Percentiles rank a stretch among this genome's conserved stretches.
These are phyloP conservation scores for Ensete ventricosum DNA, from an alignment of 176 grass and related monocot genomes.

Conservation along the genomic window DNA sequence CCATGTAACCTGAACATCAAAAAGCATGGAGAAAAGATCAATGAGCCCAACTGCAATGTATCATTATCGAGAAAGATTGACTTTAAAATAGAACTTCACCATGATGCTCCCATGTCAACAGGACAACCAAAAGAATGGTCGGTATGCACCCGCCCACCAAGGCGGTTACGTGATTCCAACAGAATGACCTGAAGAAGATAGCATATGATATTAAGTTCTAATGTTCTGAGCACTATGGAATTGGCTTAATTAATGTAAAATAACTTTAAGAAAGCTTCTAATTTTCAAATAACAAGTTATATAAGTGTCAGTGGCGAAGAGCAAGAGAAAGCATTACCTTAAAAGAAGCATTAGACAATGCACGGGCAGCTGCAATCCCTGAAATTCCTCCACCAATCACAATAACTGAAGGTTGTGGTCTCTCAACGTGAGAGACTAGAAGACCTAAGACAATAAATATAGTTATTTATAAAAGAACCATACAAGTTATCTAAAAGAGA, in stretches of 20 bases:
- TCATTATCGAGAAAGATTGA: not conserved
- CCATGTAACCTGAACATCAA: slow-evolving; percentile 83
- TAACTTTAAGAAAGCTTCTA: slow-evolving; percentile 18
- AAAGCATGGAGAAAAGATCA: slow-evolving; percentile 14
- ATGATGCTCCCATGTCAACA: slow-evolving; percentile 98
- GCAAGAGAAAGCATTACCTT: slow-evolving; percentile 31
- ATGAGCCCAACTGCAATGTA: not conserved
- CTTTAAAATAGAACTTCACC: slow-evolving; percentile 22
- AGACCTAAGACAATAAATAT: slow-evolving; percentile 30
- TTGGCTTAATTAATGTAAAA: no score
- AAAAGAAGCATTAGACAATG: slow-evolving; percentile 76
- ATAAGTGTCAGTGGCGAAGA: not conserved
- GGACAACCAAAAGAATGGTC: slow-evolving; percentile 98
- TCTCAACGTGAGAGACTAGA: slow-evolving; percentile 66
- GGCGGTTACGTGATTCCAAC: slow-evolving; percentile 71
- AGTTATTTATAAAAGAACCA: not conserved
- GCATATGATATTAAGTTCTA: not conserved
- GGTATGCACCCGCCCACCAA: slow-evolving; percentile 86
- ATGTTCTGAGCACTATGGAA: not conserved
- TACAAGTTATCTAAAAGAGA: not conserved
- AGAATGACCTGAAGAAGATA: slow-evolving; percentile 46
- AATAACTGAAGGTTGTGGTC: slow-evolving; percentile 63
- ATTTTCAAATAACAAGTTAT: slow-evolving; percentile 14
- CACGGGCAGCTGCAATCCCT: slow-evolving; percentile 74
- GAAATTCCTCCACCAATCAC: slow-evolving; percentile 97